phyloP scores from a whole-genome alignment of 305 asterid species.

The Solanum chacoense region DNA sequence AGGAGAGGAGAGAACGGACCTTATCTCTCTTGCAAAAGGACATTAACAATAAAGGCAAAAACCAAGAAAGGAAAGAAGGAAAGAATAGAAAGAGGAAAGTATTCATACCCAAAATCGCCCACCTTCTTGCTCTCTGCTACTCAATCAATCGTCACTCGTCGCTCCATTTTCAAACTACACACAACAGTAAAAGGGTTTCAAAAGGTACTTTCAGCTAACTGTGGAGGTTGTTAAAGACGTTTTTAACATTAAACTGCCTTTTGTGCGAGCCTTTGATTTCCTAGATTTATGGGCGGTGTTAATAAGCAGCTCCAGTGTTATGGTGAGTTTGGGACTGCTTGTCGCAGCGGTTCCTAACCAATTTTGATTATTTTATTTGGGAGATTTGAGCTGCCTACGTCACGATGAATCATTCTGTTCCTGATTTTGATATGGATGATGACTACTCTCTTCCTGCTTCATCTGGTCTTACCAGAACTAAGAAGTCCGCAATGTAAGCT shows the following conservation, averaged over 20 bases:
- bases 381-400: neutral
- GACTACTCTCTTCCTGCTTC: constrained; percentile 11
- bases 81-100: neutral
- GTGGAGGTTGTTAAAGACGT: neutral
- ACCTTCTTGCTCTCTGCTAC: neutral
- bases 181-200: neutral
- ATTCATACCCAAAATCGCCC: neutral
- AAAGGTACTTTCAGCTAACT: neutral
- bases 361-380: neutral
- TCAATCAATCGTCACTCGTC: neutral
- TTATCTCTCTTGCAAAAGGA: constrained; percentile 1
- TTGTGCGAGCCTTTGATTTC: neutral
- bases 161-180: neutral
- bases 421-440: constrained; percentile 28
- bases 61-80: neutral
- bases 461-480: neutral
- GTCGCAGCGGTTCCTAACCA: neutral
- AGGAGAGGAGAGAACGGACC: neutral
- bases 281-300: neutral
- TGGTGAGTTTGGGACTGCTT: neutral
- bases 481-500: constrained; percentile 23
- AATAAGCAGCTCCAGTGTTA: neutral
- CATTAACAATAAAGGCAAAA: neutral
- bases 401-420: constrained; percentile 23
- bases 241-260: neutral